Conservation (phyloP, 495 filamentous ascomycete genomes). For the Platismatia glauca region DNA sequence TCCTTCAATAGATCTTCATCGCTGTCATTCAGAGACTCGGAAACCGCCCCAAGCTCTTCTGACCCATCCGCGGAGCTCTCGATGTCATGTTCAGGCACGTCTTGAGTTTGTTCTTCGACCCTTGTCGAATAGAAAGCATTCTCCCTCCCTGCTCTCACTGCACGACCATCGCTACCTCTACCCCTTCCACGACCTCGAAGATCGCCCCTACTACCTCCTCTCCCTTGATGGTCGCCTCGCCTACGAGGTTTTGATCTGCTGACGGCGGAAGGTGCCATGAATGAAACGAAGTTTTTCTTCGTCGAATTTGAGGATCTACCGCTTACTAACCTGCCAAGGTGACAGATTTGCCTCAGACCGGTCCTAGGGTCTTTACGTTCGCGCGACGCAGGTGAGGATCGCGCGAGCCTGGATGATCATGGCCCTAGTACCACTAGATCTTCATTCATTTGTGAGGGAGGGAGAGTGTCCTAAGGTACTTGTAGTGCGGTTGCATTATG, state of each 20-base stretch:
- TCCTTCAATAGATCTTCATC: slow-evolving; percentile 38
- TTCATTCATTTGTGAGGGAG: too few species aligned
- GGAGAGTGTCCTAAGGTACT: too few species aligned
- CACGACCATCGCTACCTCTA: slow-evolving; percentile 11
- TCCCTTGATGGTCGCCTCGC: slow-evolving; percentile 1
- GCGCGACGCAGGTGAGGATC: too few species aligned
- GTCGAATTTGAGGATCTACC: background rate
- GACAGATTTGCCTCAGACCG: too few species aligned
- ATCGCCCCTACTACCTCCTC: slow-evolving; percentile 19
- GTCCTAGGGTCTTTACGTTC: too few species aligned
- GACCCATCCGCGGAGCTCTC: background rate
- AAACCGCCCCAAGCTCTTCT: slow-evolving; percentile 16
- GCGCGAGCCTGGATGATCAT: too few species aligned
- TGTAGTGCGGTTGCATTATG: too few species aligned
- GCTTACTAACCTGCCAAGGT: slow-evolving; percentile 1
- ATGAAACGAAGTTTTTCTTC: background rate
- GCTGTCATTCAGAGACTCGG: slow-evolving; percentile 23
- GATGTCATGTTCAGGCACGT: slow-evolving; percentile 1
- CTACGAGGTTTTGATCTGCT: slow-evolving; percentile 24
- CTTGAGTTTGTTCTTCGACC: slow-evolving; percentile 17
- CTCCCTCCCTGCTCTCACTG: slow-evolving; percentile 3
- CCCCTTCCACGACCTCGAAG: slow-evolving; percentile 8
- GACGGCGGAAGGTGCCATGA: slow-evolving; percentile 16
- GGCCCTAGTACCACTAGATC: too few species aligned
- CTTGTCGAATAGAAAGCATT: slow-evolving; percentile 17